A percentile compares a stretch with the other conserved stretches of the same genome.
Evolutionary conservation across 2,329 filamentous ascomycete genomes (phyloP).

Genomic region (Arthrobotrys iridis): DNA sequence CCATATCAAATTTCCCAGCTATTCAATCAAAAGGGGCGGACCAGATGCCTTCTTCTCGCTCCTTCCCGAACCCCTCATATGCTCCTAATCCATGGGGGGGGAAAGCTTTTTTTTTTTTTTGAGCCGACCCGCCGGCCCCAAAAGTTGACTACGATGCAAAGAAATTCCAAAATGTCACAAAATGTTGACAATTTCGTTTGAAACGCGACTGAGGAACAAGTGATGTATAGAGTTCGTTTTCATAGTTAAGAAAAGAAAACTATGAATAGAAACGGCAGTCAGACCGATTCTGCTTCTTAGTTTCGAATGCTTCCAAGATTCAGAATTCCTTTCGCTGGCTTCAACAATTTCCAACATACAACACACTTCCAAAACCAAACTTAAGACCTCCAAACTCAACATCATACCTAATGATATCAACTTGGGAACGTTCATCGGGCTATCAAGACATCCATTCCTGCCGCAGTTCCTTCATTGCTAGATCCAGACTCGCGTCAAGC

Average conservation of each 20-base stretch:
- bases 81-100: background rate
- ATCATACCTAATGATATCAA: background rate
- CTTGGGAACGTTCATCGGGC: background rate
- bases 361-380: no score
- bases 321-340: background rate
- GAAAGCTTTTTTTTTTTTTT: background rate
- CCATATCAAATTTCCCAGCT: slow-evolving; percentile 33
- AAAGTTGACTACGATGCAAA: background rate
- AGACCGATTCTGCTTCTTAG: background rate
- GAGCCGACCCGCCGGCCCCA: background rate
- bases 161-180: slow-evolving; percentile 11
- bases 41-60: slow-evolving; percentile 33
- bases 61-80: slow-evolving; percentile 48
- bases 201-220: background rate
- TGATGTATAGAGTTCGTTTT: slow-evolving; percentile 13
- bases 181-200: slow-evolving; percentile 17
- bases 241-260: background rate
- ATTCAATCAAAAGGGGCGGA: slow-evolving; percentile 44
- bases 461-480: no score
- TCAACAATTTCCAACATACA: slow-evolving; percentile 9
- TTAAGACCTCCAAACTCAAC: background rate
- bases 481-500: no score
- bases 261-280: slow-evolving; percentile 10
- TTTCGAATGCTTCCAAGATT: background rate
- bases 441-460: no score